Conservation (phyloP, 2,329 filamentous ascomycete species). For the Lasiodiplodia citricola region DNA sequence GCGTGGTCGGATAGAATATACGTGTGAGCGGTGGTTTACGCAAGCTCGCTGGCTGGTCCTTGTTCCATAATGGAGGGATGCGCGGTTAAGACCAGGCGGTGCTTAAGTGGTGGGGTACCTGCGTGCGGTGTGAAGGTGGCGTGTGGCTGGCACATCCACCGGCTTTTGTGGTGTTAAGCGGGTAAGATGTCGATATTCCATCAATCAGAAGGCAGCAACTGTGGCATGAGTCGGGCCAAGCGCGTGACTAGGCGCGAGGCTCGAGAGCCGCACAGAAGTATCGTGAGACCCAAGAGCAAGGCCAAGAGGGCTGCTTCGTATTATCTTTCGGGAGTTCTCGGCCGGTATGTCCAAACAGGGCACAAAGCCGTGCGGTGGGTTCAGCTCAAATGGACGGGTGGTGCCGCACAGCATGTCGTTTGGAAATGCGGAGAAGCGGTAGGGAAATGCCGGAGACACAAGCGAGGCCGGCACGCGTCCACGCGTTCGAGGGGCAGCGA, state of each 20-base stretch:
- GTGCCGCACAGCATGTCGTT: neutral
- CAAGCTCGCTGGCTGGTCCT: neutral
- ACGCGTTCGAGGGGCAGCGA: neutral
- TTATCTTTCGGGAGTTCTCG: neutral
- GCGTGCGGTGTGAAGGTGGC: slow-evolving; percentile 15
- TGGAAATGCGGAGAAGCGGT: slow-evolving; percentile 15
- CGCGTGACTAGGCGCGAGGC: slow-evolving; percentile 10
- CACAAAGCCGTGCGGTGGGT: neutral
- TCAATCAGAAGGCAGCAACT: slow-evolving; percentile 3
- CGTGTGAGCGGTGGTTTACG: neutral
- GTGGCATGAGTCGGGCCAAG: slow-evolving; percentile 6
- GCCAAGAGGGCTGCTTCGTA: slow-evolving; percentile 13
- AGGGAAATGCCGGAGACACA: neutral
- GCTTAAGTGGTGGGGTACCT: slow-evolving; percentile 9
- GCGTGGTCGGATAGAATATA: neutral
- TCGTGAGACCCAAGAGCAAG: slow-evolving; percentile 1
- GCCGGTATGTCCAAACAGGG: neutral
- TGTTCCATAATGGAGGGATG: neutral
- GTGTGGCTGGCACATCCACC: slow-evolving; percentile 15
- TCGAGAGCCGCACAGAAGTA: slow-evolving; percentile 17
- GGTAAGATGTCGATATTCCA: slow-evolving; percentile 18
- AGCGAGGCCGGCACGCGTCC: neutral
- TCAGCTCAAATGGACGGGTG: neutral
- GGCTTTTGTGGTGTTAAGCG: neutral
- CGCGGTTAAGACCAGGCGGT: neutral